Percentiles rank a stretch among this genome's conserved stretches.
phyloP scores from a whole-genome alignment of 2,329 filamentous ascomycete genomes.

The Colletotrichum sp. region DNA sequence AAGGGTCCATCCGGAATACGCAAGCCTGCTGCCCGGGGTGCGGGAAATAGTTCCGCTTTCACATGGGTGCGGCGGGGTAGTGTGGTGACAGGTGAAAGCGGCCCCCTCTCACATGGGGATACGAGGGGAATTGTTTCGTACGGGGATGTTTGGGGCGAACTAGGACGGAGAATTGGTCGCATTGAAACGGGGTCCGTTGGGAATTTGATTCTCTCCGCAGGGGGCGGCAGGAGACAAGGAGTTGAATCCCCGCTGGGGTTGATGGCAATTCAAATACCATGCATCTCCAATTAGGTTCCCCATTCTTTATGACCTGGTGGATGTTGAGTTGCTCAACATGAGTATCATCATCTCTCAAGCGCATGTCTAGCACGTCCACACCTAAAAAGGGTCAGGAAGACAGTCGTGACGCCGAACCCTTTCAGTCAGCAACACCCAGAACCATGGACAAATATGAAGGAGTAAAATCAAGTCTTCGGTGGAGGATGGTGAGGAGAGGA shows the following conservation, averaged over 20 bases:
- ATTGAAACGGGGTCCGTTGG: neutral
- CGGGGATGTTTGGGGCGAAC: neutral
- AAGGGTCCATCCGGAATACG: neutral
- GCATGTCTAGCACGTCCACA: rapidly evolving
- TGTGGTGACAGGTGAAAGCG: neutral
- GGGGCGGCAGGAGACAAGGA: neutral
- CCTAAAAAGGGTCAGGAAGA: neutral
- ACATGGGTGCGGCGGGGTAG: neutral
- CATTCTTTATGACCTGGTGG: neutral
- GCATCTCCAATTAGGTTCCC: neutral
- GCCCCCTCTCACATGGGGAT: neutral
- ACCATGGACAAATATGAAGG: rapidly evolving
- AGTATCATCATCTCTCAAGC: neutral
- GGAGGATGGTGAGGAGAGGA: neutral
- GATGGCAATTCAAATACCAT: neutral
- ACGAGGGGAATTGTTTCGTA: neutral
- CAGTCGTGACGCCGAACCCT: neutral
- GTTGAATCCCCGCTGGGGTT: neutral
- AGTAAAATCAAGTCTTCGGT: neutral
- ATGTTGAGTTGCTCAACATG: neutral
- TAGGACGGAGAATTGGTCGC: neutral
- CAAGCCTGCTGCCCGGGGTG: neutral
- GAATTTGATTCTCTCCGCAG: neutral
- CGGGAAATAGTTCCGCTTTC: constrained; percentile 9
- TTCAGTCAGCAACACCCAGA: too few species aligned